Evolutionary conservation across 768 basidiomycete genomes (phyloP), one percentile per base, ranked within the genome.

Genomic region (Mycena rebaudengoi): DNA sequence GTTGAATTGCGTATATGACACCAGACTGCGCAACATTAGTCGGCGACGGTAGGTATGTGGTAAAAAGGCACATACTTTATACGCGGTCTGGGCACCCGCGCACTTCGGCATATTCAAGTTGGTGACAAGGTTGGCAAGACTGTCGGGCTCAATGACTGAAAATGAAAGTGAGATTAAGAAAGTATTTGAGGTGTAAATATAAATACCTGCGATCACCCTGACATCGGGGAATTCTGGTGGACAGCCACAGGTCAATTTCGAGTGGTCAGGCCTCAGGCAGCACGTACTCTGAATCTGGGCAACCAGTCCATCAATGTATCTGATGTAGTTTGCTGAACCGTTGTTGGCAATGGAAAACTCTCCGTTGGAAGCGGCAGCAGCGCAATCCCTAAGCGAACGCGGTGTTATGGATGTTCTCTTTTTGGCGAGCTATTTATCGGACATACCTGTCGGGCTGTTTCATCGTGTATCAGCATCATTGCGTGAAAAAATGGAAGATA

Each of bases 41-140:
- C 40, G 49, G 11, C 23, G 7, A 20, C 16, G 10, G 16, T 12
- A 25, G 35, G 29, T 20, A n/a, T 18, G 20, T 3, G 61, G 29
- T 18, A 44, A 29, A 25, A 52, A 16, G 43, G 48, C n/a, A 54
- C 74, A n/a, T 62, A 79, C 80, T 70, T 82, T 78, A 78, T 89
- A 88, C 16, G 84, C 82, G 32, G 76, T 73, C 67, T 85, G 78
- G 20, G 87, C 88, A 65, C 79, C 79, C 45, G 81, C 70, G 73
- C 87, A 88, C 71, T 88, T 87, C 35, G 76, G 65, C 33, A 88
- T 85, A 74, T 74, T 86, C 73, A 88, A 68, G 82, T 89, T 90
- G 71, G 88, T 89, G 69, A 90, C 88, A 69, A 90, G 70, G 79
- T 89, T 89, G 61, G 87, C 88, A 45, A 90, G 77, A 40, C 87